Percentiles rank a stretch among this genome's conserved stretches.
Conservation (phyloP, 495 filamentous ascomycete species). For the Xylaria bambusicola region DNA sequence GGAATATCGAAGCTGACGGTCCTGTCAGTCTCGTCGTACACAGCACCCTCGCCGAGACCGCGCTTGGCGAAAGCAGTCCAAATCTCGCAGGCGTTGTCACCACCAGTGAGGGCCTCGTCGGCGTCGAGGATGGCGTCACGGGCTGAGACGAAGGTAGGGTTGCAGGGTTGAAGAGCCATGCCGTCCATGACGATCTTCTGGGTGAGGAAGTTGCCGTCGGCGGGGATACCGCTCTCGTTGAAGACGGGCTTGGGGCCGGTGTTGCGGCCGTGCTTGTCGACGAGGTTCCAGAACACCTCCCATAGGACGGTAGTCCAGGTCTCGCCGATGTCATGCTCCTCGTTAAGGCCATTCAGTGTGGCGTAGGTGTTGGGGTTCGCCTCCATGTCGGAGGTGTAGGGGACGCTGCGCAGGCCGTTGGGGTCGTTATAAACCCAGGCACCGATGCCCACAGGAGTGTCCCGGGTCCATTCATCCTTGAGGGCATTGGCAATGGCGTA, state of each 20-base stretch:
- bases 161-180: slow-evolving; percentile 49
- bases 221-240: slow-evolving; percentile 36
- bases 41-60: slow-evolving; percentile 34
- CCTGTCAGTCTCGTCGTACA: slow-evolving; percentile 16
- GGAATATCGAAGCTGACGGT: slow-evolving; percentile 18
- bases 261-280: slow-evolving; percentile 46
- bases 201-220: slow-evolving; percentile 41
- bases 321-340: slow-evolving; percentile 42
- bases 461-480: slow-evolving; percentile 36
- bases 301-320: slow-evolving; percentile 48
- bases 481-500: slow-evolving; percentile 42
- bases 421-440: slow-evolving; percentile 35
- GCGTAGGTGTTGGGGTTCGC: slow-evolving; percentile 41
- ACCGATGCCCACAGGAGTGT: slow-evolving; percentile 37
- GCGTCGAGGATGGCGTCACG: slow-evolving; percentile 49
- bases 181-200: slow-evolving; percentile 51
- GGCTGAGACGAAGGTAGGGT: slow-evolving; percentile 43
- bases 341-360: slow-evolving; percentile 29
- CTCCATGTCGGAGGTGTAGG: slow-evolving; percentile 40
- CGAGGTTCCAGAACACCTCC: slow-evolving; percentile 46
- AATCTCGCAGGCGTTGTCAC: slow-evolving; percentile 43
- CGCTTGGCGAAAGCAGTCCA: slow-evolving; percentile 49
- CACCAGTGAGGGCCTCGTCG: slow-evolving; percentile 40
- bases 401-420: slow-evolving; percentile 37
- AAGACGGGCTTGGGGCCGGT: slow-evolving; percentile 35